Percentiles rank a stretch among this genome's conserved stretches.
Conservation (phyloP, 2,329 filamentous ascomycete species). For the Pleurostoma richardsiae region DNA sequence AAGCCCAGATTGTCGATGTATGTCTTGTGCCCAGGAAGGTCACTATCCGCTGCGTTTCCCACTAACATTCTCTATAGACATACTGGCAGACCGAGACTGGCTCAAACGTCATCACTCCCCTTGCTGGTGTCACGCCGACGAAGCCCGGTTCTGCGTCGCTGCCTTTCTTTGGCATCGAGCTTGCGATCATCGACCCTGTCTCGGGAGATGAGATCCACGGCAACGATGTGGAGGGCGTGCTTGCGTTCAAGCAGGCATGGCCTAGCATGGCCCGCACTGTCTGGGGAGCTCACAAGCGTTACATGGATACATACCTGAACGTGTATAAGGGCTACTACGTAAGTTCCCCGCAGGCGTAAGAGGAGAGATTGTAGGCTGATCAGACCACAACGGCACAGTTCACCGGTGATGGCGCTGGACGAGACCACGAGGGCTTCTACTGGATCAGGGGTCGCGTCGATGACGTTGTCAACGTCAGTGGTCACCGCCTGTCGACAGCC, state of each 20-base stretch:
- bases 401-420: slow-evolving; percentile 88
- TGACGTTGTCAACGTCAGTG: slow-evolving; percentile 96
- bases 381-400: slow-evolving; percentile 45
- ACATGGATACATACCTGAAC: slow-evolving; percentile 97
- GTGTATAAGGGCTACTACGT: slow-evolving; percentile 98
- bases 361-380: slow-evolving; percentile 1
- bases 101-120: slow-evolving; percentile 89
- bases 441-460: slow-evolving; percentile 99
- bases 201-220: slow-evolving; percentile 89
- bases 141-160: slow-evolving; percentile 95
- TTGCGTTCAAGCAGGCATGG: slow-evolving; percentile 97
- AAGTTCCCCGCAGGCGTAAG: slow-evolving; percentile 31
- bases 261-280: slow-evolving; percentile 98
- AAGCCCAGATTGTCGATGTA: slow-evolving; percentile 91
- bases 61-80: slow-evolving; percentile 53
- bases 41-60: neutral
- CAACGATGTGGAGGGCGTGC: slow-evolving; percentile 94
- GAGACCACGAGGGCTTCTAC: slow-evolving; percentile 98
- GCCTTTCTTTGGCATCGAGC: slow-evolving; percentile 97
- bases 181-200: slow-evolving; percentile 94
- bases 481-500: slow-evolving; percentile 91
- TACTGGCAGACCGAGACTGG: slow-evolving; percentile 99
- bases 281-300: slow-evolving; percentile 95
- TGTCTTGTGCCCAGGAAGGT: slow-evolving; percentile 31
- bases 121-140: slow-evolving; percentile 89